phyloP scores from a whole-genome alignment of 176 grass and related monocot genomes.

The Rhynchospora tenuis region DNA sequence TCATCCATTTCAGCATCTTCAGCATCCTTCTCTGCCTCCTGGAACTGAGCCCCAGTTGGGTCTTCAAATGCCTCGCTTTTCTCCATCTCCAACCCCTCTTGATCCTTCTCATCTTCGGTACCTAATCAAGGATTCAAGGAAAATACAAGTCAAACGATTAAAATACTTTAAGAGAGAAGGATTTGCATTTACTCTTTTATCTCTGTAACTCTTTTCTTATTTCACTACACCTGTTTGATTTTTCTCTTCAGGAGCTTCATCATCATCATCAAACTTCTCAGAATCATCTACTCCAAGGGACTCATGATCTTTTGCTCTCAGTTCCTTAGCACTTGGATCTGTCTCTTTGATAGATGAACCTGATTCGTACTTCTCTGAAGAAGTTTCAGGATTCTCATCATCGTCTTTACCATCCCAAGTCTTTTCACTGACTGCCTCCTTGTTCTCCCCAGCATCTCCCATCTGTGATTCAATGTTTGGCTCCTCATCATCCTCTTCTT shows the following conservation, averaged over 20 bases:
- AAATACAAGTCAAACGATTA: background rate
- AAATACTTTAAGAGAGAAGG: background rate
- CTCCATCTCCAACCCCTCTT: slow-evolving; percentile 34
- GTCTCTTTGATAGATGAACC: slow-evolving; percentile 56
- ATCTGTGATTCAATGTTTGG: slow-evolving; percentile 78
- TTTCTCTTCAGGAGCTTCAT: slow-evolving; percentile 42
- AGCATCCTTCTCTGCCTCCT: slow-evolving; percentile 43
- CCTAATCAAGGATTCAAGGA: background rate
- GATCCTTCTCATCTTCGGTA: background rate
- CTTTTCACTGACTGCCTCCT: slow-evolving; percentile 70
- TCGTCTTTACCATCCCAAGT: slow-evolving; percentile 62
- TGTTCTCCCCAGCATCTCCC: slow-evolving; percentile 73
- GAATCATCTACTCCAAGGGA: slow-evolving; percentile 45
- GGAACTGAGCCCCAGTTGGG: slow-evolving; percentile 45
- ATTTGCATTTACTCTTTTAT: background rate
- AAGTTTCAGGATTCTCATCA: slow-evolving; percentile 60
- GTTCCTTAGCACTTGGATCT: slow-evolving; percentile 46
- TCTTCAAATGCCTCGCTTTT: slow-evolving; percentile 85
- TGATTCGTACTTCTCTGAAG: slow-evolving; percentile 65
- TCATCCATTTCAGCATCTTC: slow-evolving; percentile 57
- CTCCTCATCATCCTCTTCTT: slow-evolving; percentile 48
- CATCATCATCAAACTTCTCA: slow-evolving; percentile 47
- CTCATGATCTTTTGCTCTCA: slow-evolving; percentile 89
- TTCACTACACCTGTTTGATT: slow-evolving; percentile 44
- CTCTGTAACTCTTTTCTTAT: slow-evolving; percentile 35